Base-by-base conservation (phyloP, 768 basidiomycete species). In the Termitomyces sp. region DNA sequence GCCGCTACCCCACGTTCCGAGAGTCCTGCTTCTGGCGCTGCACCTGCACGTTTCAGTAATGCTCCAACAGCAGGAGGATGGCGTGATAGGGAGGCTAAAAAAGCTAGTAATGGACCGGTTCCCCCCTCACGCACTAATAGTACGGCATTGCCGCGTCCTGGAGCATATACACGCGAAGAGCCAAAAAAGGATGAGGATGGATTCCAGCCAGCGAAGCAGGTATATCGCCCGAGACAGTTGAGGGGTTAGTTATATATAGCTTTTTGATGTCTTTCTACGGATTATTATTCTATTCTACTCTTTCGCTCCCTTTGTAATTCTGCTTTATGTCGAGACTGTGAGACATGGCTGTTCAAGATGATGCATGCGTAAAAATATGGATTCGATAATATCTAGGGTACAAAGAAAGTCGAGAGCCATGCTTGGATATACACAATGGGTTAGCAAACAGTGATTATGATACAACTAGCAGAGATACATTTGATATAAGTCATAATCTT, bases 161-260 rank as follows among this genome's bases (percentile, higher is more conserved):
- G 69, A 16, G 72, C 80, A 11, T 74, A 79, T 44, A 73, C 67
- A 18, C 73, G 71, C 62, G 76, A 80, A 54, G 79, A 81, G 52
- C 51, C 67, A 5, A 73, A 72, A 62, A 80, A 76, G 64, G 86
- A 88, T 43, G 76, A 83, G 3, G 89, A 91, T 64, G 88, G 90
- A 3, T 90, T 90, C 78, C 83, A 86, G 70, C 77, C 83, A 26
- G 85, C 87, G 38, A 59, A 67, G 24, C 70, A 70, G 13, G 60
- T 64, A 22, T 65, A 59, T 56, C 63, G 63, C 52, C 61, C 62
- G 55, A 73, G 73, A 64, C 70, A 74, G 44, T 68, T 30, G 44
- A 52, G 61, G 48, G 55, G 58, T 52, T 62, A 62, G 56, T 43
- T 47, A 32, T 54, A 41, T 41, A 20, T 41, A 54, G 30, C 24